Evolutionary conservation across 176 grass and related monocot species (phyloP).

Genomic region (Guadua angustifolia): DNA sequence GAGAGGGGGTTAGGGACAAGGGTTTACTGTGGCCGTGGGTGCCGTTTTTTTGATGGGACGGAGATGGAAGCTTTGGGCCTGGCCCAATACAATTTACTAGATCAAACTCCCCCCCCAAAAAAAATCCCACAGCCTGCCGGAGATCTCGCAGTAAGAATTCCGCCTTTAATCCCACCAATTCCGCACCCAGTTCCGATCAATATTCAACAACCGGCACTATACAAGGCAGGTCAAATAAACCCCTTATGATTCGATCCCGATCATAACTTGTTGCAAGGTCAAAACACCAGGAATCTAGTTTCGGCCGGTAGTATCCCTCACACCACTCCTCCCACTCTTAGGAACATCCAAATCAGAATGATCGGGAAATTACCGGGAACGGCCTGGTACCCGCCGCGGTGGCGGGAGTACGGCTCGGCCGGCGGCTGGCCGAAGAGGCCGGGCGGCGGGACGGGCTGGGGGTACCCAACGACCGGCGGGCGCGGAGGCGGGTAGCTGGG

Average conservation of each 20-base stretch:
- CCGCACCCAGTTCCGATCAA: not conserved
- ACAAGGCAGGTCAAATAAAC: slow-evolving; percentile 2
- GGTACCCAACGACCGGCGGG: slow-evolving; percentile 67
- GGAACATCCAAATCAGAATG: not conserved
- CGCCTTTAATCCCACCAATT: not conserved
- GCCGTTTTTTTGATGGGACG: too few relatives aligned
- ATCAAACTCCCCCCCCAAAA: too few relatives aligned
- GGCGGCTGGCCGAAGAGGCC: slow-evolving; percentile 50
- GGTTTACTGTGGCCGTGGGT: too few relatives aligned
- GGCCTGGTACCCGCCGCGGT: slow-evolving; percentile 65
- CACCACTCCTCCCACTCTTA: not conserved
- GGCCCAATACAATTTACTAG: too few relatives aligned
- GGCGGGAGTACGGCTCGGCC: slow-evolving; percentile 41
- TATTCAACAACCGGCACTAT: not conserved
- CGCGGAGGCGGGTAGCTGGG: slow-evolving; percentile 66
- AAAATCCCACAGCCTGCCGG: not conserved
- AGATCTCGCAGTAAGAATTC: slow-evolving; percentile 1
- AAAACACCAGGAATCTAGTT: not conserved
- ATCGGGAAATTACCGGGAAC: slow-evolving; percentile 45
- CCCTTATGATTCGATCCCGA: not conserved
- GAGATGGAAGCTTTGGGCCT: too few relatives aligned
- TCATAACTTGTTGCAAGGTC: not conserved
- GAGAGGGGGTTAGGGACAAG: too few relatives aligned
- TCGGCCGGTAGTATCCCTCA: not conserved
- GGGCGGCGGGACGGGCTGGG: slow-evolving; percentile 65